Evolutionary conservation across 768 basidiomycete species (phyloP), one percentile per base, ranked within the genome.

Genomic region (Coprinopsis cinerea): DNA sequence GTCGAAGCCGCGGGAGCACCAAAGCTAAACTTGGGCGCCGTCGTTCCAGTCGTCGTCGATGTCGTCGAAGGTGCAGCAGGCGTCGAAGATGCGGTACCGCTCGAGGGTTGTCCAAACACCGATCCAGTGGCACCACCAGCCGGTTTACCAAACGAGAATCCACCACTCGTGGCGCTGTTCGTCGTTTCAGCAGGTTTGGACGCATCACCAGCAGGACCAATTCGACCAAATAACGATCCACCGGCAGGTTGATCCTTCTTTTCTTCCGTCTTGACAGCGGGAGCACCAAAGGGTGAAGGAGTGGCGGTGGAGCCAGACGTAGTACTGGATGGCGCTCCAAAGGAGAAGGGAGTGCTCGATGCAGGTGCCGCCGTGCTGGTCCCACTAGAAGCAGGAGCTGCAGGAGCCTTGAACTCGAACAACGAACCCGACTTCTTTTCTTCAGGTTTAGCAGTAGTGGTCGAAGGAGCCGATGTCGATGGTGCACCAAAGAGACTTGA

Each of bases 331-430:
- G 41, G 35, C 23, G 37, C 5, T 18, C 24, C 18, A 7, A 35
- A 28, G 15, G 50, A 44, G 34, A 44, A 44, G n/a, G n/a, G n/a
- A n/a, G n/a, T n/a, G n/a, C n/a, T n/a, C n/a, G n/a, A n/a, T n/a
- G n/a, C n/a, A n/a, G n/a, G n/a, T 15, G 43, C 28, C 23, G 44
- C 24, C 15, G 46, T 30, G 15, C 27, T 18, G 42, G 51, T 23
- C 27, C 41, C 26, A 20, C 28, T 34, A 14, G 41, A 34, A 43
- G 52, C 20, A 9, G 46, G 24, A 22, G 42, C 32, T 25, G 46
- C 54, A 43, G 56, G 36, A 49, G 57, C 53, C 26, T 61, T 61
- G 44, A 45, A 45, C 20, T 5, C 25, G 44, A 45, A 45, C 14
- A 45, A 14, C 28, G 27, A 27, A n/a, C 17, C 28, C 11, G 44